Conservation (phyloP, 306 rosid species). For the Prosopis cineraria region DNA sequence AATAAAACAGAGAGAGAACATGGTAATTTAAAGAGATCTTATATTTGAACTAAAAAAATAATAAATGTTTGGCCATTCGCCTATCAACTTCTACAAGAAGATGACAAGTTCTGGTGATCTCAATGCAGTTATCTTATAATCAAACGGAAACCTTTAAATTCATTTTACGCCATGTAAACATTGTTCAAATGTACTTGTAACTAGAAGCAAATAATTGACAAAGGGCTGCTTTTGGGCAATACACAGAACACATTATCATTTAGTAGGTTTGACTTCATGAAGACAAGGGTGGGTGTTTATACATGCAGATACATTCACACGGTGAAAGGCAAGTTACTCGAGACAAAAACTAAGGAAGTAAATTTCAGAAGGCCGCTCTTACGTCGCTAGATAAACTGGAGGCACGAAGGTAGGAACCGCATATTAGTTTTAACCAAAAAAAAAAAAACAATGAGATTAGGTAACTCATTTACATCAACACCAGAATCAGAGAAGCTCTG, state of each 20-base stretch:
- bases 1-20: too few species aligned
- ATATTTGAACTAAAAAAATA: constrained; percentile 7
- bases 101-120: not conserved
- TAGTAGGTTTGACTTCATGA: not conserved
- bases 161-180: not conserved
- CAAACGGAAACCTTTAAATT: constrained; percentile 5
- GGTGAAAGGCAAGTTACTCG: not conserved
- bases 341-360: not conserved
- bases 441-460: not conserved
- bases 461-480: not conserved
- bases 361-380: not conserved
- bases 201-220: not conserved
- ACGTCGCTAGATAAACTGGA: constrained; percentile 1
- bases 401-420: not conserved
- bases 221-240: not conserved
- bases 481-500: constrained; percentile 6
- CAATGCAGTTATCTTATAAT: not conserved
- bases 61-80: not conserved
- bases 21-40: constrained; percentile 7
- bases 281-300: not conserved
- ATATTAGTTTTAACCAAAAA: not conserved
- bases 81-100: not conserved
- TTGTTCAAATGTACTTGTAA: not conserved
- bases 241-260: not conserved
- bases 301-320: not conserved